Percentiles rank a stretch among this genome's conserved stretches.
These are phyloP conservation scores for Trichoderma citrinoviride DNA, from an alignment of 2,329 filamentous ascomycete species.

Conservation along the genomic window DNA sequence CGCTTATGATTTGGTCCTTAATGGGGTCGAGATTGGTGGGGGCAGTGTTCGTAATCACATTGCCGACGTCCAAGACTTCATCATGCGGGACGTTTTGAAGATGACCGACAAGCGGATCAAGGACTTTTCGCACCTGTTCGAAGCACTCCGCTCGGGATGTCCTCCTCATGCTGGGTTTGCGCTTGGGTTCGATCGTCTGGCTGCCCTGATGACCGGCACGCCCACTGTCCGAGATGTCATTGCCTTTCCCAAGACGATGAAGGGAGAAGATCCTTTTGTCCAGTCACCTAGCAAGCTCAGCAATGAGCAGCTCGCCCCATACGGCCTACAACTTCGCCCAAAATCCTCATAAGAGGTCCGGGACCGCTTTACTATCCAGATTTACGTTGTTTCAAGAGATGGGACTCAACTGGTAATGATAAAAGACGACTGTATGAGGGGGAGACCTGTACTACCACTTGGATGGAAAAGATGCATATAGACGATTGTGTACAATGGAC, in stretches of 20 bases:
- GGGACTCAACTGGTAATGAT: not conserved
- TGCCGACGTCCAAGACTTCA: conserved; percentile 75
- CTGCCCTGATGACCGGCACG: conserved; percentile 74
- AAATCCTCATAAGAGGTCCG: not conserved
- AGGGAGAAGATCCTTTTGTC: conserved; percentile 81
- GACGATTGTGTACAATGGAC: conserved; percentile 12
- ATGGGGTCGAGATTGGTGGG: conserved; percentile 90
- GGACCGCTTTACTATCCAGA: not conserved
- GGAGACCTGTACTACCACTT: not conserved
- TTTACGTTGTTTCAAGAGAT: too few species aligned
- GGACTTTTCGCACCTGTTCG: conserved; percentile 81
- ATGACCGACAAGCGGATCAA: conserved; percentile 70
- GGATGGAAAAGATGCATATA: not conserved
- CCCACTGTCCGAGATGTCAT: conserved; percentile 88
- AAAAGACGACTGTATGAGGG: not conserved
- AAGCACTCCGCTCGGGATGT: conserved; percentile 79
- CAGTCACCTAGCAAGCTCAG: conserved; percentile 70
- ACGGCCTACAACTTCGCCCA: conserved; percentile 41
- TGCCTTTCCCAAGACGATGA: conserved; percentile 92
- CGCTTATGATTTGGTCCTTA: conserved; percentile 94
- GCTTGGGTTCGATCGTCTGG: conserved; percentile 83
- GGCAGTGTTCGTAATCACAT: conserved; percentile 91
- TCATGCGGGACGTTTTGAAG: conserved; percentile 79
- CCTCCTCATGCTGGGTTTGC: conserved; percentile 94
- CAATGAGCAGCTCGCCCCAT: conserved; percentile 50